Conservation (phyloP, 2,329 filamentous ascomycete species). For the Colletotrichum limetticola region DNA sequence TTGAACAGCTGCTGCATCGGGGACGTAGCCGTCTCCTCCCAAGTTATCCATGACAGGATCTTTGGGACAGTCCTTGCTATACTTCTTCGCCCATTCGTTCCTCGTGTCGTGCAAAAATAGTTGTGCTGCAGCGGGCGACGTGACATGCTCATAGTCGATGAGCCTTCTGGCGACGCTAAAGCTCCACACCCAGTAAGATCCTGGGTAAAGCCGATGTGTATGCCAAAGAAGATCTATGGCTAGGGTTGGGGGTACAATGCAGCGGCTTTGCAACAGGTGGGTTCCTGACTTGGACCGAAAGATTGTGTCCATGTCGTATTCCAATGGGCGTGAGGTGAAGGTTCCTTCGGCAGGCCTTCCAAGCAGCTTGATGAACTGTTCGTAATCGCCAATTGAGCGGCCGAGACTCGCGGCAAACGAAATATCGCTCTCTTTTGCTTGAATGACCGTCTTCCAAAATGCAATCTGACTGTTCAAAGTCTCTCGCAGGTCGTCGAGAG, state of each 20-base stretch:
- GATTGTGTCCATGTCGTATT: constrained; percentile 19
- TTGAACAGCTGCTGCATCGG: constrained; percentile 16
- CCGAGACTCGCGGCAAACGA: background rate
- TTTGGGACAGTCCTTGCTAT: background rate
- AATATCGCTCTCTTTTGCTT: constrained; percentile 2
- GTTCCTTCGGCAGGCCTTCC: background rate
- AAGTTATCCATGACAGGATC: constrained; percentile 1
- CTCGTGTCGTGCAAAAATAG: background rate
- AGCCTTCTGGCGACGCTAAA: constrained; percentile 17
- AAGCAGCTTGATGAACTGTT: constrained; percentile 24
- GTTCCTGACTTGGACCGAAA: background rate
- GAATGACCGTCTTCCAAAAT: constrained; percentile 29
- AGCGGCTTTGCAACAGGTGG: background rate
- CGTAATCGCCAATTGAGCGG: constrained; percentile 6
- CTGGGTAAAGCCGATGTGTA: constrained; percentile 32
- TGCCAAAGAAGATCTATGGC: constrained; percentile 32
- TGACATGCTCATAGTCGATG: constrained; percentile 10
- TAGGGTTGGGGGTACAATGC: constrained; percentile 22
- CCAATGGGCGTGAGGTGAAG: background rate
- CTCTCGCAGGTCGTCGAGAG: constrained; percentile 16
- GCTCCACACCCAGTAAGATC: constrained; percentile 30
- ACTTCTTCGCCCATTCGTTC: constrained; percentile 20
- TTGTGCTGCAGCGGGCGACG: background rate
- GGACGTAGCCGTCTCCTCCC: constrained; percentile 11
- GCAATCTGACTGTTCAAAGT: constrained; percentile 19